Evolutionary conservation across 2,329 filamentous ascomycete species (phyloP), one percentile per base, ranked within the genome.

Genomic region (Drechslerella stenobrocha): DNA sequence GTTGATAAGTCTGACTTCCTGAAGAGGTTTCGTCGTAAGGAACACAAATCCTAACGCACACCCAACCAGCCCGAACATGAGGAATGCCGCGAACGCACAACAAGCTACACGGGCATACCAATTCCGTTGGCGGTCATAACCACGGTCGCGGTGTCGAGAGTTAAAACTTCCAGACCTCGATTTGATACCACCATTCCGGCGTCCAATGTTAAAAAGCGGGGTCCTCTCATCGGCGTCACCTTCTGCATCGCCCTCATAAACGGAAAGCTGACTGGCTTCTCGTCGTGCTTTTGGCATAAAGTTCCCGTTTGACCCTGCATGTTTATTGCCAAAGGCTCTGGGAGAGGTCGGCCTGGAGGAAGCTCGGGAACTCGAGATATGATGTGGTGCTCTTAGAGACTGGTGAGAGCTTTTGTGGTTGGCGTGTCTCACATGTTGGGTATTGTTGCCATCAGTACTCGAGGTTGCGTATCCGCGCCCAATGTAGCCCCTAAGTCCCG

Each of bases 31-130:
- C 26, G 91, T 95, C 18, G 91, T 92, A 45, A 90, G 89, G 77
- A 96, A 87, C 77, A 96, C 85, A 76, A 97, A 93, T 20, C 87
- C 89, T 34, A 93, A 86, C 7, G 89, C 87, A 40, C 89, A 89
- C n/a, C 90, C 86, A 47, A 95, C 83, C 40, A 96, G 83, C 13
- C 96, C 79, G 34, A 93, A 77, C 20, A 96, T 78, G 78, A 96
- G 85, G 70, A 95, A 81, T 1, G 87, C 85, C n/a, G 96, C 82
- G 9, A 96, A 83, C 8, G 95, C 80, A 74, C 90, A 97, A 57
- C 90, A 89, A n/a, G 90, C 89, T 73, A 90, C 89, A 30, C 88
- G 84, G 79, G 76, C 87, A 75, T 78, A 88, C 73, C 88, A 80
- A 22, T 83, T 83, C 48, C 81, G 79, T 53, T 83, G 80, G 51